Base-by-base conservation (phyloP, 1,284 basidiomycete genomes). In the Papiliotrema laurentii region DNA sequence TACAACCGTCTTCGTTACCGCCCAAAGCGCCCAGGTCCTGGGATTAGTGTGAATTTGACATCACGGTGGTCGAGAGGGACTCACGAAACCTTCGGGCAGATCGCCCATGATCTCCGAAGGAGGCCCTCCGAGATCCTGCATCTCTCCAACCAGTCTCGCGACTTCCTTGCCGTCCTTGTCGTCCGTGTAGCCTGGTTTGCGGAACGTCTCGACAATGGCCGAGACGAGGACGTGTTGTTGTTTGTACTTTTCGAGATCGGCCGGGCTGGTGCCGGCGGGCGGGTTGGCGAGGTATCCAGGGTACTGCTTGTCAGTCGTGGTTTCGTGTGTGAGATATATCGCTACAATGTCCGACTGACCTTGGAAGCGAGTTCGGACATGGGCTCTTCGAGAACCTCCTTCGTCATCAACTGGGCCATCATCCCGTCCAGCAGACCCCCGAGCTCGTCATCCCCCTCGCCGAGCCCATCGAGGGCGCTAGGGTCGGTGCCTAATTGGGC, bases 331-430 rank as follows among this genome's bases (percentile, higher is more conserved):
- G 36, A n/a, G 22, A 21, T 35, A 47, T 19, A 30, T 41, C 27
- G 50, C 34, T 21, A 51, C 28, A 44, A 36, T 14, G 30, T 25
- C n/a, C 5, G 24, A 38, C 72, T 47, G 59, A 88, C 92, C 75
- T 92, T 91, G 16, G 86, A 83, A 16, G 83, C 78, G 27, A 98
- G 76, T 67, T 97, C 94, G 60, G 87, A 87, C 62, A 97, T 74
- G 0, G 94, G 93, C 58, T 96, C 92, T 63, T 97, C 89, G 18
- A 96, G 75, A 10, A 97, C 81, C 2, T 97, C 91, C 68, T 91
- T 92, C 70, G 83, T 85, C 89, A 98, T 91, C 40, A 98, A 79
- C 67, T 92, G 85, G 16, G 82, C 80, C 92, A 94, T 91, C 86
- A 97, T 89, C 34, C 78, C 82, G 69, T 97, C 90, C 21, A 98